Percentiles rank a stretch among this genome's conserved stretches.
Conservation (phyloP, 345 rosid genomes). For the Punica granatum region DNA sequence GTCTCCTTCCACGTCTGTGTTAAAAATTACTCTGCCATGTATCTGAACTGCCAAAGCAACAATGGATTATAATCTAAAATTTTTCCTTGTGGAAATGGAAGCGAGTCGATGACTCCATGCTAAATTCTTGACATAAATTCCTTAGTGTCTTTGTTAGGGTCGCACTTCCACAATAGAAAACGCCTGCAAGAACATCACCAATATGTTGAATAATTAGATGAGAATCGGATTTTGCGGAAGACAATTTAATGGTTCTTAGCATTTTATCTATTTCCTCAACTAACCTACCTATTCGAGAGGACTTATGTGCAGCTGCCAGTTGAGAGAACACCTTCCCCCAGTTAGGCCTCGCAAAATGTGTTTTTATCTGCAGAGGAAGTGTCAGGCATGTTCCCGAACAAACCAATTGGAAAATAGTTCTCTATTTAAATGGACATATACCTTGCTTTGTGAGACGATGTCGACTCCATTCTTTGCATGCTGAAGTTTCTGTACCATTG, state of each 20-base stretch:
- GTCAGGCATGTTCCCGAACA: not conserved
- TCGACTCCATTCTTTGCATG: constrained; percentile 95
- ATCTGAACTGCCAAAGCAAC: not conserved
- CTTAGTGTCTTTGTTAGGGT: constrained; percentile 46
- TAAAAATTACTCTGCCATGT: not conserved
- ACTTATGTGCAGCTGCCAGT: constrained; percentile 45
- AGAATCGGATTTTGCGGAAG: not conserved
- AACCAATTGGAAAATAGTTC: not conserved
- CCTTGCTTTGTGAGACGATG: constrained; percentile 81
- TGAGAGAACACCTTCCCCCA: constrained; percentile 82
- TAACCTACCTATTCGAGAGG: constrained; percentile 55
- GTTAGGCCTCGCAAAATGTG: constrained; percentile 92
- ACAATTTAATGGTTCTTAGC: not conserved
- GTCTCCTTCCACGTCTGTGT: not conserved
- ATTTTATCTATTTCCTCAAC: not conserved
- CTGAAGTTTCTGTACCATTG: constrained; percentile 84
- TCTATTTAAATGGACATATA: constrained; percentile 13
- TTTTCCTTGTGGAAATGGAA: constrained; percentile 91
- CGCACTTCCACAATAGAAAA: constrained; percentile 87
- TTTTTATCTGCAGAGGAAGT: constrained; percentile 51
- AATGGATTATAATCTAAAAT: constrained; percentile 25
- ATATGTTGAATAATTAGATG: not conserved
- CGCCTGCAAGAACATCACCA: constrained; percentile 45
- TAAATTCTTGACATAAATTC: constrained; percentile 64
- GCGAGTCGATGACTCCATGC: constrained; percentile 56